Percentiles rank a stretch among this genome's conserved stretches.
These are phyloP conservation scores for Poa annua DNA, from an alignment of 176 grass and related monocot species.

Conservation along the genomic window DNA sequence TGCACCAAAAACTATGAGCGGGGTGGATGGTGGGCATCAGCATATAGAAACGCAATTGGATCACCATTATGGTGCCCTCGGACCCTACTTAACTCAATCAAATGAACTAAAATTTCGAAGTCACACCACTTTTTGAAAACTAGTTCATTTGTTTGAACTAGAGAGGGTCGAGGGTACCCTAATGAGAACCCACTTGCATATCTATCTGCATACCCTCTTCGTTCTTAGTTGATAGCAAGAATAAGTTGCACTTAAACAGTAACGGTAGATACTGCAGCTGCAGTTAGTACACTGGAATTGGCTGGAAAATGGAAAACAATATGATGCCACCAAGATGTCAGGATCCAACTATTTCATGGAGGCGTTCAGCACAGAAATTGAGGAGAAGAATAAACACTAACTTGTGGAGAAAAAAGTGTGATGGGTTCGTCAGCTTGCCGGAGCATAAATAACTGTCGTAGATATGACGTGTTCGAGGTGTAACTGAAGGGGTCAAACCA, in stretches of 20 bases:
- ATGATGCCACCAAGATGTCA: neutral
- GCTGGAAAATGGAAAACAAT: neutral
- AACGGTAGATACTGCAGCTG: neutral
- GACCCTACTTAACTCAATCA: no score
- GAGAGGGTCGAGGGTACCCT: no score
- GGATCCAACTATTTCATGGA: neutral
- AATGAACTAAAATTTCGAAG: no score
- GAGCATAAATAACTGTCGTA: neutral
- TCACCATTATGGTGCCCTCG: no score
- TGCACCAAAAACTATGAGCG: neutral
- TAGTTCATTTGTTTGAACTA: no score
- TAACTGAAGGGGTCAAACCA: conserved; percentile 24
- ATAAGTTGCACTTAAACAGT: neutral
- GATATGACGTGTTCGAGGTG: conserved; percentile 18
- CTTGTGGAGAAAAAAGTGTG: neutral
- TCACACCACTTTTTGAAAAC: no score
- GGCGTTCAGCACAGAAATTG: neutral
- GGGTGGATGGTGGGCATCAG: neutral
- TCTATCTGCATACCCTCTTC: neutral
- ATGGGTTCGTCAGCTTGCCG: neutral
- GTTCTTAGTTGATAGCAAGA: neutral
- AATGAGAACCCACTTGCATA: no score
- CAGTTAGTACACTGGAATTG: neutral
- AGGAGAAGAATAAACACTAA: neutral
- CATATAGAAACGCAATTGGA: no score